Evolutionary conservation across 225 moss, liverwort and hornwort genomes (phyloP).

Genomic region (Bryoerythrophyllum caledonicum): DNA sequence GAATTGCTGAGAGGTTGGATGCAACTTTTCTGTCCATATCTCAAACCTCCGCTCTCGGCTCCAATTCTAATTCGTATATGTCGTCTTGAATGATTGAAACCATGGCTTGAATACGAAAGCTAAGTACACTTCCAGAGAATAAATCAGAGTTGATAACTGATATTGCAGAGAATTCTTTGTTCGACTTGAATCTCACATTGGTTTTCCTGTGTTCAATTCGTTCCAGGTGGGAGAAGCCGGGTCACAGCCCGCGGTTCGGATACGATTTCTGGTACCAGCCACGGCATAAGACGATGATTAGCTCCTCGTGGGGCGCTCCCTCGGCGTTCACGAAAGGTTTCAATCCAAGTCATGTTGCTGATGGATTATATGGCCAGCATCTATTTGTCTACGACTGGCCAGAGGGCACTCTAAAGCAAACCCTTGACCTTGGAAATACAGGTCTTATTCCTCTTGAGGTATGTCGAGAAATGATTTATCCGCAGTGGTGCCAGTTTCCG

Average conservation of each 20-base stretch:
- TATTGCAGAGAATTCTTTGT: neutral
- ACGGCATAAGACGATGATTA: conserved; percentile 95
- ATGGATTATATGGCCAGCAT: conserved; percentile 86
- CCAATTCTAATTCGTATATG: neutral
- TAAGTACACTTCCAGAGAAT: neutral
- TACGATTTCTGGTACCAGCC: conserved; percentile 99
- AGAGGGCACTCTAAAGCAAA: conserved; percentile 92
- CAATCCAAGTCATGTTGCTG: conserved; percentile 82
- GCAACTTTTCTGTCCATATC: neutral
- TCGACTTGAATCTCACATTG: neutral
- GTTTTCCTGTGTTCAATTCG: conserved; percentile 3
- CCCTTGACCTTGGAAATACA: conserved; percentile 75
- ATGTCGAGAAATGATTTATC: conserved; percentile 4
- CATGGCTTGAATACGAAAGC: neutral
- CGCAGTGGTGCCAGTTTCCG: neutral
- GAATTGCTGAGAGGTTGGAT: conserved; percentile 1
- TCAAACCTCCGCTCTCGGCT: neutral
- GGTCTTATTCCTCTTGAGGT: conserved; percentile 99
- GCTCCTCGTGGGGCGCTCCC: conserved; percentile 99
- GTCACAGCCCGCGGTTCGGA: conserved; percentile 88
- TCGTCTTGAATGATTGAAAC: neutral
- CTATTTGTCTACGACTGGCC: conserved; percentile 98
- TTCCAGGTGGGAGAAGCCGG: conserved; percentile 92
- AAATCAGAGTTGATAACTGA: neutral
- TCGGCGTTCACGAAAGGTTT: conserved; percentile 88